Conservation (phyloP, 2,329 filamentous ascomycete species). For the Nemania serpens region DNA sequence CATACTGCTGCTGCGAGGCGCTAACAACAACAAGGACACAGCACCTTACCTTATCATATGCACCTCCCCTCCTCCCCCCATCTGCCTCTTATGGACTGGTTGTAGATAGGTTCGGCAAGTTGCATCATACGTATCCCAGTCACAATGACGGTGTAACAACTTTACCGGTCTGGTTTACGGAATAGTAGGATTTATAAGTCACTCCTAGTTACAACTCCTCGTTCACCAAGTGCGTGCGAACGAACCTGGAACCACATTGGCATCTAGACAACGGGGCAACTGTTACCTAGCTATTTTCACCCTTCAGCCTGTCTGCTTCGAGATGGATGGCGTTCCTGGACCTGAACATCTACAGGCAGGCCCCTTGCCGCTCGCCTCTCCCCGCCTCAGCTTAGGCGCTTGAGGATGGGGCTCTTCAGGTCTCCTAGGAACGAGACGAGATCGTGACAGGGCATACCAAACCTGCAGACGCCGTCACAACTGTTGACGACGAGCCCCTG, state of each 20-base stretch:
- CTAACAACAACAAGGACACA: neutral
- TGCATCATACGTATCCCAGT: neutral
- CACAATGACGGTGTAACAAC: neutral
- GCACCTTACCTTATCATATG: neutral
- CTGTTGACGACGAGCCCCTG: conserved; percentile 12
- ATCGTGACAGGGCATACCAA: conserved; percentile 15
- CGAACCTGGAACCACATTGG: neutral
- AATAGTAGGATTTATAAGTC: neutral
- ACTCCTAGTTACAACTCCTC: neutral
- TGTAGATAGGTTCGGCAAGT: neutral
- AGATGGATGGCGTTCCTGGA: neutral
- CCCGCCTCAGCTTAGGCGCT: conserved; percentile 5
- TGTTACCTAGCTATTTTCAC: neutral
- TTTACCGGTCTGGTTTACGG: neutral
- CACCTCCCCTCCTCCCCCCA: neutral
- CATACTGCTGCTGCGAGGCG: neutral
- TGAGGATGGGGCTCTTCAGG: conserved; percentile 4
- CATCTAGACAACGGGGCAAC: neutral
- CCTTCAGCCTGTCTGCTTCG: neutral
- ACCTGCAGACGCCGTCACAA: conserved; percentile 20
- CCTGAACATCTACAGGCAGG: neutral
- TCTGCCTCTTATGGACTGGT: neutral
- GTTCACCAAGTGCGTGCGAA: neutral
- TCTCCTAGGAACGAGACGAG: neutral
- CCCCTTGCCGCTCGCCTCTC: neutral